These are phyloP conservation scores for Fusarium siculi DNA, from an alignment of 2,329 filamentous ascomycete species.

Conservation along the genomic window DNA sequence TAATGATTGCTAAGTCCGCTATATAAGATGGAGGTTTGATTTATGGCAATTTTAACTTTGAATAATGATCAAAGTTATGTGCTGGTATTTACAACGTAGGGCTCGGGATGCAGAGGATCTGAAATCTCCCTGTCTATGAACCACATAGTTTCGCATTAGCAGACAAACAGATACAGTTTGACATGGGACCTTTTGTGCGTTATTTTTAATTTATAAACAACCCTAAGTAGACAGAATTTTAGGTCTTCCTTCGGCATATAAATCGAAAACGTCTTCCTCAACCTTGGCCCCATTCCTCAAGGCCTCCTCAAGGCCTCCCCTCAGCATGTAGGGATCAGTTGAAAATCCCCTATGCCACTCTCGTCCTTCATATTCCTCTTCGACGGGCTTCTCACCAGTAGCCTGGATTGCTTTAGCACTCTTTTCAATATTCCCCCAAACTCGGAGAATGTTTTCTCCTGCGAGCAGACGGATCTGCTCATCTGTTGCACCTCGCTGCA, in stretches of 20 bases:
- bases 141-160: background rate
- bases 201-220: too few species aligned
- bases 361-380: conserved; percentile 45
- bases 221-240: background rate
- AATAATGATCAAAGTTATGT: too few species aligned
- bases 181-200: background rate
- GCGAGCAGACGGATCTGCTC: conserved; percentile 42
- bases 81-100: too few species aligned
- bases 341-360: conserved; percentile 44
- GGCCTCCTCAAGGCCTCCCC: conserved; percentile 32
- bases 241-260: conserved; percentile 2
- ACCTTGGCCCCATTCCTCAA: conserved; percentile 12
- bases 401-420: conserved; percentile 38
- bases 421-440: conserved; percentile 45
- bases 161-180: background rate
- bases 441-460: conserved; percentile 46
- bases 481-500: conserved; percentile 47
- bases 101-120: background rate
- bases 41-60: background rate
- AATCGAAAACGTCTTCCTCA: conserved; percentile 10
- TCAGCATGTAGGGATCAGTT: conserved; percentile 41
- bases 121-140: background rate
- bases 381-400: conserved; percentile 39
- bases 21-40: background rate
- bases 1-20: too few species aligned